Conservation (phyloP, 768 basidiomycete species). For the Trametes cubensis region DNA sequence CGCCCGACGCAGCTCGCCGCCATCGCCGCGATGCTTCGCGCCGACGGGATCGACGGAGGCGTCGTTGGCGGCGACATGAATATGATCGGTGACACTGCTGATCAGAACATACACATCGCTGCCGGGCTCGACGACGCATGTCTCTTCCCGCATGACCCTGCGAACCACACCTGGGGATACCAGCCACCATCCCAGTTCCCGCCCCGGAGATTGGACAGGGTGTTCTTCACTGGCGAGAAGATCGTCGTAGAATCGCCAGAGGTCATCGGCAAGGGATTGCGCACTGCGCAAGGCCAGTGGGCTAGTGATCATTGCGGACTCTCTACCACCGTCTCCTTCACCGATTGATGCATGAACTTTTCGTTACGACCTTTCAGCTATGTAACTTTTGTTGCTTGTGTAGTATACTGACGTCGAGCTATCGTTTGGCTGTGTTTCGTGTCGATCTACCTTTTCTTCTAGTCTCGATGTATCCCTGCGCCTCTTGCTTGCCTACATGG, state of each 20-base stretch:
- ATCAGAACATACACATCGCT: slow-evolving; percentile 44
- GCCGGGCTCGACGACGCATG: slow-evolving; percentile 65
- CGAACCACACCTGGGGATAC: slow-evolving; percentile 70
- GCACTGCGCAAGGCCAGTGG: slow-evolving; percentile 47
- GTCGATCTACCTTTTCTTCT: too few relatives aligned
- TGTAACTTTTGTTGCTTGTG: too few relatives aligned
- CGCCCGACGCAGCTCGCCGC: slow-evolving; percentile 54
- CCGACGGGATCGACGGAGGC: slow-evolving; percentile 53
- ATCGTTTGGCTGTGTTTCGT: too few relatives aligned
- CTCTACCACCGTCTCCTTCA: slow-evolving; percentile 36
- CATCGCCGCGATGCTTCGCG: slow-evolving; percentile 53
- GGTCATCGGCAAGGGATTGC: slow-evolving; percentile 59
- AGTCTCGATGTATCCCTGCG: too few relatives aligned
- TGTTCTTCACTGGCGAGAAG: slow-evolving; percentile 55
- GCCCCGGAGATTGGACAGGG: slow-evolving; percentile 62
- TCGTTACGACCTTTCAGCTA: too few relatives aligned
- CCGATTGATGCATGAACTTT: too few relatives aligned
- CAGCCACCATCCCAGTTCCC: slow-evolving; percentile 54
- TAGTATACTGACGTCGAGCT: too few relatives aligned
- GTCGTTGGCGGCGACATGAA: slow-evolving; percentile 78
- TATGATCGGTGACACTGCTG: slow-evolving; percentile 49
- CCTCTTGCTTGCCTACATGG: too few relatives aligned
- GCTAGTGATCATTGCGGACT: slow-evolving; percentile 75
- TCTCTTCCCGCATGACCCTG: slow-evolving; percentile 37
- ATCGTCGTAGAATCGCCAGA: slow-evolving; percentile 56